Evolutionary conservation across 2,329 filamentous ascomycete species (phyloP), one percentile per base, ranked within the genome.

Genomic region (Blastomyces percursus): DNA sequence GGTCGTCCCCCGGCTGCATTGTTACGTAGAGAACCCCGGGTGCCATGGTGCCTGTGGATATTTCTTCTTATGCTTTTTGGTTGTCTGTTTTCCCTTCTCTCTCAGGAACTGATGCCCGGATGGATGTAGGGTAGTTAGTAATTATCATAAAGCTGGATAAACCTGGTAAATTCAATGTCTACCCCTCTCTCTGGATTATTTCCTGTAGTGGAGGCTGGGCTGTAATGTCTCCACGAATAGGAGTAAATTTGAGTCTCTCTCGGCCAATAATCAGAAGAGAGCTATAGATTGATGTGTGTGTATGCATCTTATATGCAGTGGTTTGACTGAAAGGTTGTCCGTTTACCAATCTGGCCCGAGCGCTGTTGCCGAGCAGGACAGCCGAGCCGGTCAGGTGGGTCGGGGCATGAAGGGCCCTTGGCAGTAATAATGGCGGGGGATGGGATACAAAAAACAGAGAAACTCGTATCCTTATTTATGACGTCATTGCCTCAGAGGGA

Each of bases 11-110:
- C 69, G 90, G 90, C 76, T 92, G 86, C 87, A 95, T 95, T 19
- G 89, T 91, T 68, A 96, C 91, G 73, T 87, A 91, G 71, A 96
- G 85, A 70, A 91, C 85, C 64, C 90, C 90, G 11, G 83, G 83
- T 61, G 75, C 79, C 61, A 67, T 67, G 8, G 40, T 21, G 40
- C 3, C 38, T n/a, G 56, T 14, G 21, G 3, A 24, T 24, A 8
- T 24, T 30, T 24, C 8, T 12, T 40, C 2, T 57, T 35, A n/a
- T 32, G 32, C 6, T 57, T 6, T 46, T 46, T 16, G 11, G 12
- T 19, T 21, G 46, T 16, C 1, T 9, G n/a, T 5, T 14, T 50
- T 9, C 14, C 9, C 2, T 24, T 50, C 7, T 24, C 1, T 16
- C 24, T 27, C 21, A 30, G 27, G 4, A 30, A 27, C 5, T 35